These are phyloP conservation scores for Pseudonitzschia delicatissima DNA, from an alignment of 108 stramenopile genomes.

Conservation along the genomic window DNA sequence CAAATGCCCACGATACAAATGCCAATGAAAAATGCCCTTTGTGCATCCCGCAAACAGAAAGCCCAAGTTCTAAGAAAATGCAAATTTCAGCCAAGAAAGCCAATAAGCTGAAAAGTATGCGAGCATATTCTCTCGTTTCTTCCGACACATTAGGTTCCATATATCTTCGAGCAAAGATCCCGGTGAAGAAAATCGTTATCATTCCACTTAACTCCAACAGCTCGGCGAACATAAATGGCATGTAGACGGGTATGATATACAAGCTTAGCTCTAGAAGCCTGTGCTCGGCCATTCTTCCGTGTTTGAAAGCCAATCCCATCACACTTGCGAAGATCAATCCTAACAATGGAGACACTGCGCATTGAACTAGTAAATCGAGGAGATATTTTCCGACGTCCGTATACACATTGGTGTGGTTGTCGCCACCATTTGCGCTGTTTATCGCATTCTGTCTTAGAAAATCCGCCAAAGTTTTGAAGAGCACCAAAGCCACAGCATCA, in stretches of 20 bases:
- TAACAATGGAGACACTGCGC: slow-evolving; percentile 47
- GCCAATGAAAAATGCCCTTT: slow-evolving; percentile 30
- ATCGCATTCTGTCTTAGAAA: slow-evolving; percentile 20
- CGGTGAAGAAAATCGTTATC: slow-evolving; percentile 83
- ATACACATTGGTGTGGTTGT: slow-evolving; percentile 20
- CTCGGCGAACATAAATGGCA: slow-evolving; percentile 70
- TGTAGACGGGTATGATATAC: slow-evolving; percentile 58
- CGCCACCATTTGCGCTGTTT: slow-evolving; percentile 3
- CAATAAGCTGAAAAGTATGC: slow-evolving; percentile 41
- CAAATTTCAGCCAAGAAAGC: slow-evolving; percentile 71
- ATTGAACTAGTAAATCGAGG: slow-evolving; percentile 49
- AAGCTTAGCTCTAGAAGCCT: slow-evolving; percentile 52
- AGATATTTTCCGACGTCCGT: slow-evolving; percentile 23
- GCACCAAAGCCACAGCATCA: slow-evolving; percentile 82
- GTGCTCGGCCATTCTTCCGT: slow-evolving; percentile 34
- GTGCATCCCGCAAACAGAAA: slow-evolving; percentile 48
- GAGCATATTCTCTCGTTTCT: slow-evolving; percentile 31
- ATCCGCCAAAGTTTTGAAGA: slow-evolving; percentile 53
- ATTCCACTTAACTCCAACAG: slow-evolving; percentile 67
- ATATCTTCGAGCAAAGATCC: slow-evolving; percentile 61
- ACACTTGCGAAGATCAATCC: slow-evolving; percentile 53
- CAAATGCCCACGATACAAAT: slow-evolving; percentile 49
- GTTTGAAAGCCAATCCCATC: slow-evolving; percentile 56
- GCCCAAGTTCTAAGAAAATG: slow-evolving; percentile 83
- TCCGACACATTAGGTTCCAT: slow-evolving; percentile 51